Evolutionary conservation across 2,329 filamentous ascomycete species (phyloP), one percentile per base, ranked within the genome.

Genomic region (Ciborinia camelliae): DNA sequence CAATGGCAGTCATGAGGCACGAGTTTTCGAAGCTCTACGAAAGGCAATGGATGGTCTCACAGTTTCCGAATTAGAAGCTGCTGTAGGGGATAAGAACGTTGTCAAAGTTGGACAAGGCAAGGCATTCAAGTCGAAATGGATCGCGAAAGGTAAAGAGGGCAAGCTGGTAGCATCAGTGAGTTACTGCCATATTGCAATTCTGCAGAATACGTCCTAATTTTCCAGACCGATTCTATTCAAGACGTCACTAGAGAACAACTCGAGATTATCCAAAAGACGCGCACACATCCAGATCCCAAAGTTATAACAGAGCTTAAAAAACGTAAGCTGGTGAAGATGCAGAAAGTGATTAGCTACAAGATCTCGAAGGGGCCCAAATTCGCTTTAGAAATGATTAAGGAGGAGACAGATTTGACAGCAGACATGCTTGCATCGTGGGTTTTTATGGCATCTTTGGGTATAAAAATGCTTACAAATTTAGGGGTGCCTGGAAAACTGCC

Each of bases 401-500:
- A 98, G 80, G 92, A 96, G 79, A 97, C 95, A 51, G 95, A 99
- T 76, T 81, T 99, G 74, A 98, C 95, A 14, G 89, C 88, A 61
- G 95, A 99, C 65, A 97, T 99, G 90, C 82, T 99, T 69, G 82
- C 88, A 54, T 90, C 83, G 70, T 79, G 73, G 57, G 72, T 73
- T 59, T 30, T 26, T 59, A 37, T 26, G 30, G 53, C 43, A 28
- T 53, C 30, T 54, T 66, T 60, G 61, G 65, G 39, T 28, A 54
- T 57, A 57, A 50, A 53, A 68, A 47, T 57, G 70, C 66, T 70
- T 58, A 72, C 61, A 26, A 26, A 57, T 39, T 7, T 64, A 84
- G 82, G 73, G 94, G 94, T 51, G 86, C 91, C 23, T 99, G 95
- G 95, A 94, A 97, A 82, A 91, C 89, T 48, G 91, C 91, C 10